Percentiles rank a stretch among this genome's conserved stretches.
Conservation (phyloP, 2,329 filamentous ascomycete genomes). For the Furcasterigmium sp. region DNA sequence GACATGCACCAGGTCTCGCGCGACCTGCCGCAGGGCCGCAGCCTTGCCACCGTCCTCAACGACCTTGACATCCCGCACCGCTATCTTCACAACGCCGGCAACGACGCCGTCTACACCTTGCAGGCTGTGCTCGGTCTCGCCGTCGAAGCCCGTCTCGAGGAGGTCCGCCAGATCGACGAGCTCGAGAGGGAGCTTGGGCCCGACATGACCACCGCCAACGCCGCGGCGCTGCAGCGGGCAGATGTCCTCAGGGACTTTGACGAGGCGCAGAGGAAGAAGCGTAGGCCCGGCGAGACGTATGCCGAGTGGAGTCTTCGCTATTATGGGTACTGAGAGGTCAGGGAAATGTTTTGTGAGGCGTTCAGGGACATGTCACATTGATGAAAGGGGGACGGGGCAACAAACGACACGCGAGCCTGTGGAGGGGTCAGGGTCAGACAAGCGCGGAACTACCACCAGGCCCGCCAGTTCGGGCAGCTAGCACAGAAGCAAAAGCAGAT, state of each 20-base stretch:
- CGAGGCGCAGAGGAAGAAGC: background rate
- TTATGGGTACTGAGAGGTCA: background rate
- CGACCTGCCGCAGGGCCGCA: slow-evolving; percentile 44
- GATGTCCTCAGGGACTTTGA: background rate
- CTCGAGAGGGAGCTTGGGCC: background rate
- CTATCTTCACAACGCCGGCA: slow-evolving; percentile 14
- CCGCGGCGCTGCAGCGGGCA: background rate
- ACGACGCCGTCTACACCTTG: slow-evolving; percentile 12
- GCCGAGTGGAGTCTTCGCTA: background rate
- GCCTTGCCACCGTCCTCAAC: slow-evolving; percentile 55
- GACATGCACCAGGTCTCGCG: slow-evolving; percentile 60
- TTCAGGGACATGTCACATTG: too few species aligned
- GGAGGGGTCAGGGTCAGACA: too few species aligned
- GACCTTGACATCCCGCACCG: slow-evolving; percentile 6
- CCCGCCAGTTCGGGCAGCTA: too few species aligned
- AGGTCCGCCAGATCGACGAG: background rate
- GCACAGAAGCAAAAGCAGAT: too few species aligned
- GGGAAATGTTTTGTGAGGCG: too few species aligned
- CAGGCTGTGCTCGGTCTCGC: slow-evolving; percentile 17
- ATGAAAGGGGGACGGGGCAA: too few species aligned
- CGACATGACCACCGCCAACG: background rate
- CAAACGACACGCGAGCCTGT: too few species aligned
- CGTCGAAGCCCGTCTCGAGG: slow-evolving; percentile 9
- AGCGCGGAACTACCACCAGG: too few species aligned
- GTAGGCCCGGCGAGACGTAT: background rate